These are phyloP conservation scores for Aquilaria yunnanensis DNA, from an alignment of 345 rosid genomes.

Conservation along the genomic window DNA sequence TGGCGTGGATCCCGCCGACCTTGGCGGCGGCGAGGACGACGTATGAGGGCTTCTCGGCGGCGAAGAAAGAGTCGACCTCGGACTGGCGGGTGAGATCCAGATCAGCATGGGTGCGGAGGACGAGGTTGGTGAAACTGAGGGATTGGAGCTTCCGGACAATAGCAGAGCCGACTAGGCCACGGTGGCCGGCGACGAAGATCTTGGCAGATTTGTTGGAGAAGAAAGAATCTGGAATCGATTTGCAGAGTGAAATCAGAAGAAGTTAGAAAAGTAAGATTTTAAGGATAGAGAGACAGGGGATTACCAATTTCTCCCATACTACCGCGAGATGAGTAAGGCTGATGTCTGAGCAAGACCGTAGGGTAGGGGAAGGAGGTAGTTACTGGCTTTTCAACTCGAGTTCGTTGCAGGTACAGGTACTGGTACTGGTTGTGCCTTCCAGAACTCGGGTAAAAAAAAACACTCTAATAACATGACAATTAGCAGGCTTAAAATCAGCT, in stretches of 20 bases:
- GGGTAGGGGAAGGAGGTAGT: no score
- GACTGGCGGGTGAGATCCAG: constrained; percentile 85
- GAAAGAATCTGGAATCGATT: constrained; percentile 24
- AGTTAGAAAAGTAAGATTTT: background rate
- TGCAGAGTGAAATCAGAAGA: background rate
- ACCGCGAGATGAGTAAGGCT: no score
- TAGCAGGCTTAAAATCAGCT: no score
- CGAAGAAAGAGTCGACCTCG: constrained; percentile 71
- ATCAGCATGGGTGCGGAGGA: constrained; percentile 66
- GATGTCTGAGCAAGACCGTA: no score
- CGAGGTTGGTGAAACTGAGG: constrained; percentile 56
- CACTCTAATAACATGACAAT: no score
- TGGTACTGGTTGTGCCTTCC: no score
- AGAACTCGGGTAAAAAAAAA: no score
- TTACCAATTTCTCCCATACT: constrained; percentile 11
- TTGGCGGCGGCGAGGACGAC: constrained; percentile 90
- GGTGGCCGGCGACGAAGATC: constrained; percentile 94
- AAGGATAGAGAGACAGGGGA: background rate
- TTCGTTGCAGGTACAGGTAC: no score
- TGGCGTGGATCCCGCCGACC: constrained; percentile 97
- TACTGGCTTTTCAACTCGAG: no score
- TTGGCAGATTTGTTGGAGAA: constrained; percentile 63
- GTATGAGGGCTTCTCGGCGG: constrained; percentile 53
- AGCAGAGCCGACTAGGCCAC: constrained; percentile 90
- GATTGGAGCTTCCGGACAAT: constrained; percentile 66